phyloP scores from a whole-genome alignment of 805 yeast genomes.

The Isabelozyma rhagii region DNA sequence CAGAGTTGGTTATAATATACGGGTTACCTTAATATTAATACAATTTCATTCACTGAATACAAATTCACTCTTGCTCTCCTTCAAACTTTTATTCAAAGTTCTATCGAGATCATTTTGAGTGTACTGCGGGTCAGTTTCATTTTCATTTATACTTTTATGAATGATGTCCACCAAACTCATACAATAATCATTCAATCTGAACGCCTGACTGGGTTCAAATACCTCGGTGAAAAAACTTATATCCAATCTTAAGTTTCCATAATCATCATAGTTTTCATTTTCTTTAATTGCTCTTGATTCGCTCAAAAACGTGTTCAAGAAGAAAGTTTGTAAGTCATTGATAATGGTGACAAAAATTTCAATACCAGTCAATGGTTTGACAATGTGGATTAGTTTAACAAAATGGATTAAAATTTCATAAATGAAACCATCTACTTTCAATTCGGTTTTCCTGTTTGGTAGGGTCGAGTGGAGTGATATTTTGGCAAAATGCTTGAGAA shows the following conservation, averaged over 20 bases:
- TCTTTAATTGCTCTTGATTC: constrained; percentile 21
- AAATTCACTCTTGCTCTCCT: constrained; percentile 29
- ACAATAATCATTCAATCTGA: constrained; percentile 32
- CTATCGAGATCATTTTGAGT: constrained; percentile 25
- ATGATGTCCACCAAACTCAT: constrained; percentile 30
- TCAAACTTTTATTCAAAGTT: constrained; percentile 22
- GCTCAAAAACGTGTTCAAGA: constrained; percentile 30
- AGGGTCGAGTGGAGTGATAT: constrained; percentile 2
- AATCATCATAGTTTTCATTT: constrained; percentile 11
- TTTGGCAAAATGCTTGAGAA: constrained; percentile 23
- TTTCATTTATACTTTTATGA: constrained; percentile 22
- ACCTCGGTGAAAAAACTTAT: constrained; percentile 36
- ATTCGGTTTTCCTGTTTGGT: not conserved
- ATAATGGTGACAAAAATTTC: constrained; percentile 34
- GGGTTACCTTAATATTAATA: not conserved
- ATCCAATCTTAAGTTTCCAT: constrained; percentile 34
- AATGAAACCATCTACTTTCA: constrained; percentile 36
- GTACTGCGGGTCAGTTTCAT: constrained; percentile 19
- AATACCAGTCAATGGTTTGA: constrained; percentile 38
- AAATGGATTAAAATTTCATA: constrained; percentile 39
- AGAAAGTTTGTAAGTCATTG: constrained; percentile 35
- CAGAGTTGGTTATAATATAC: not conserved
- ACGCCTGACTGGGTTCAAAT: constrained; percentile 31
- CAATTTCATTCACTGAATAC: constrained; percentile 16
- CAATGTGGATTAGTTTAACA: constrained; percentile 35